Evolutionary conservation across 2,329 filamentous ascomycete genomes (phyloP), one percentile per base, ranked within the genome.

Genomic region (Fusarium praegraminearum): DNA sequence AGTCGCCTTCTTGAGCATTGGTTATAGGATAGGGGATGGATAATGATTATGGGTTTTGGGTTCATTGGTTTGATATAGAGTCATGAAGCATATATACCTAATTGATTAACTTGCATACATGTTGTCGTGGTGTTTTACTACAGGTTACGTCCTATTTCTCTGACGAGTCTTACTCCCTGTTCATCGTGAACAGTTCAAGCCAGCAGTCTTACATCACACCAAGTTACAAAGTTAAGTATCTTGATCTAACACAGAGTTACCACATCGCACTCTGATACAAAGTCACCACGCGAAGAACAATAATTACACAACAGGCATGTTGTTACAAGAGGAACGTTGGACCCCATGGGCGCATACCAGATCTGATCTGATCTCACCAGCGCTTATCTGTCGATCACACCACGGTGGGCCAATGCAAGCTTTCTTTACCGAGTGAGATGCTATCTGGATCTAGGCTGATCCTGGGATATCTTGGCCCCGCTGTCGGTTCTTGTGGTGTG

Each of bases 321-420:
- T 28, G 11, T 30, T 5, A 30, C 28, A 30, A 12, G 1, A 30
- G 1, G 4, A 30, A 30, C 28, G 28, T 30, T 30, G 28, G 33
- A 36, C 33, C 33, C 16, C 16, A 36, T 9, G 7, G 4, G 16
- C 16, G 16, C 24, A 30, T 20, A 9, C 11, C 13, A 18, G 49
- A 40, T 51, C 35, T 1, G 16, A 50, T 26, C 10, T 30, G 55
- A 45, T 13, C 30, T 22, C 20, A 22, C 20, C 20, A 22, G 20
- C 46, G 57, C 59, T 62, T 62, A 62, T 62, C 59, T 41, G 35
- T 41, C 22, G 32, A 46, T 62, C 59, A 55, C 16, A 62, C 41
- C 16, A 62, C 22, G 26, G 36, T 62, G 46, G 57, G 41, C 46
- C 46, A 46, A 54, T 22, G 40, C 30, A 16, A 22, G 44, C 33